These are phyloP conservation scores for Nannizzia gypsea DNA, from an alignment of 2,329 filamentous ascomycete genomes.

Conservation along the genomic window DNA sequence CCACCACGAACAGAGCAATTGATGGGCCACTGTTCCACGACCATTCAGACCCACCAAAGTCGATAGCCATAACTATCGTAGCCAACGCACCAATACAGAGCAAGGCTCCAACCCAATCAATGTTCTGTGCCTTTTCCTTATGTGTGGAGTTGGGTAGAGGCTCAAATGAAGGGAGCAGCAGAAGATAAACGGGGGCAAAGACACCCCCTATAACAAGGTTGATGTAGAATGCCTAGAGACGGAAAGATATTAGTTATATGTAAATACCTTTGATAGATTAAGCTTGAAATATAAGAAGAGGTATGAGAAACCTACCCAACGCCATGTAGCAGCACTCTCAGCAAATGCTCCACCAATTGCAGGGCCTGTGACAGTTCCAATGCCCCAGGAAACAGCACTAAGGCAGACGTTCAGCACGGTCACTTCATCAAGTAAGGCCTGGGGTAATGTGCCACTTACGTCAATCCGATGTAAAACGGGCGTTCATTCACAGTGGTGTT, in stretches of 20 bases:
- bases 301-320: conserved; percentile 19
- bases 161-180: conserved; percentile 27
- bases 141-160: conserved; percentile 16
- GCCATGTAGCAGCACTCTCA: conserved; percentile 22
- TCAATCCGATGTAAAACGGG: conserved; percentile 22
- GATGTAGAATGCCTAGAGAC: conserved; percentile 37
- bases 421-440: background rate
- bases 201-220: conserved; percentile 40
- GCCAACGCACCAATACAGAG: conserved; percentile 32
- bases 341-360: conserved; percentile 29
- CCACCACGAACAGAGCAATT: conserved; percentile 40
- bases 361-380: conserved; percentile 28
- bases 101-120: conserved; percentile 37
- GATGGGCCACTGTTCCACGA: conserved; percentile 36
- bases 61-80: conserved; percentile 37
- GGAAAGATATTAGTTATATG: background rate
- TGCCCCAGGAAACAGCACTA: conserved; percentile 25
- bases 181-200: conserved; percentile 33
- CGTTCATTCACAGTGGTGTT: conserved; percentile 17
- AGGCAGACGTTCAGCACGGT: conserved; percentile 9
- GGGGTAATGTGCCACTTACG: background rate
- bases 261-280: too few relatives aligned
- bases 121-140: conserved; percentile 17
- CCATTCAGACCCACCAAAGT: conserved; percentile 40
- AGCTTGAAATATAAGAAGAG: too few relatives aligned